Conservation (phyloP, 768 basidiomycete genomes). For the Tulasnella sp. region DNA sequence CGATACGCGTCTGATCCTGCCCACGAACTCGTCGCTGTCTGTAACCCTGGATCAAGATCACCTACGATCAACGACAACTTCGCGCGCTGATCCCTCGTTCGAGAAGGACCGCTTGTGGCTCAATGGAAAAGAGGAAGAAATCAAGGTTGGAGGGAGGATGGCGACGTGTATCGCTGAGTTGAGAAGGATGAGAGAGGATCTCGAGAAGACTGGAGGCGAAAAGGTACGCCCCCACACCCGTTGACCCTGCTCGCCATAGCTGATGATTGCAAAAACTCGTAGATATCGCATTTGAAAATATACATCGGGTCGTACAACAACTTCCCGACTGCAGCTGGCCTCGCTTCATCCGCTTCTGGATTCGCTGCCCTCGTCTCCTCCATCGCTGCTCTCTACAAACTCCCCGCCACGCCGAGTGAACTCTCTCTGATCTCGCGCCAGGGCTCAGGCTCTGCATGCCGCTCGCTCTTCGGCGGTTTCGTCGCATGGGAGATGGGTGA, state of each 20-base stretch:
- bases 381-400: conserved; percentile 72
- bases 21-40: conserved; percentile 96
- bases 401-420: conserved; percentile 63
- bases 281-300: conserved; percentile 62
- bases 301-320: conserved; percentile 96
- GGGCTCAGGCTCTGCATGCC: conserved; percentile 95
- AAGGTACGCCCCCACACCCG: conserved; percentile 38
- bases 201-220: conserved; percentile 59
- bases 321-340: conserved; percentile 97
- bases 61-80: conserved; percentile 85
- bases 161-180: conserved; percentile 80
- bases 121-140: conserved; percentile 84
- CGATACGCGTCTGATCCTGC: conserved; percentile 86
- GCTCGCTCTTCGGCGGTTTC: conserved; percentile 93
- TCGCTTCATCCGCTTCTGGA: conserved; percentile 94
- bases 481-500: conserved; percentile 87
- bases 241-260: conserved; percentile 3
- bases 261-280: conserved; percentile 1
- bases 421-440: conserved; percentile 94
- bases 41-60: conserved; percentile 96
- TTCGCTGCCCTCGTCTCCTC: conserved; percentile 92
- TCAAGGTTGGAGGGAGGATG: conserved; percentile 68
- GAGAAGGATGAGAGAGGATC: conserved; percentile 58
- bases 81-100: conserved; percentile 69
- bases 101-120: conserved; percentile 79